Base-by-base conservation (phyloP, 805 yeast genomes). In the Candida oleophila region DNA sequence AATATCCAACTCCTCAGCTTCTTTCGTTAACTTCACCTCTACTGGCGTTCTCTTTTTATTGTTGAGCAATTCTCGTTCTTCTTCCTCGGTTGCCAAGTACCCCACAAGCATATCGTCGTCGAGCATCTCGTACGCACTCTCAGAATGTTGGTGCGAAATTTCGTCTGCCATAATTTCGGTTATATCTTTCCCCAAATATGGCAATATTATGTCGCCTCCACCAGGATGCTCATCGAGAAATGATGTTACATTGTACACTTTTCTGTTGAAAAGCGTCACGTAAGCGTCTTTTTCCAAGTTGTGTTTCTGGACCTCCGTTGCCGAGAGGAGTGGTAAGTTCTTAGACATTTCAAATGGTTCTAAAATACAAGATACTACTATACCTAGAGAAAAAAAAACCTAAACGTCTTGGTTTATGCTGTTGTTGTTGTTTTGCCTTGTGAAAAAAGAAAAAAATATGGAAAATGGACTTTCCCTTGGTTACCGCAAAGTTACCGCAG, bases 81-180 rank as follows among this genome's bases (percentile, higher is more conserved):
- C 97, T 49, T 80, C 85, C 4, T 72, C 77, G 1, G 91, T 87
- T 18, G 97, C 97, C 54, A 92, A 66, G 60, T 84, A 85, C 0
- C 96, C 97, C 38, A 92, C 81, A 50, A 89, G 65, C 67, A 82
- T 85, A 48, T 77, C 83, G 39, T 91, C 96, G 51, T 85, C 87
- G 52, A 92, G 71, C 78, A 91, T 85, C 44, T 88, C 94, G 64
- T 87, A 86, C 1, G 97, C 96, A 41, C 85, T 71, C 51, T 87
- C 92, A 3, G 94, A 83, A 65, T 92, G 97, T 43, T 78, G 81
- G 62, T 91, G 97, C 33, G 84, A 74, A 2, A 70, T 69, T 18
- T 71, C 73, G 59, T 92, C 97, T 5, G 84, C 82, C 77, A 92
- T 78, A 41, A 89, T 82, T 44, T 80, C 80, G 8, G 97, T 88